Evolutionary conservation across 2,329 filamentous ascomycete genomes (phyloP).

Genomic region (Biscogniauxia marginata): DNA sequence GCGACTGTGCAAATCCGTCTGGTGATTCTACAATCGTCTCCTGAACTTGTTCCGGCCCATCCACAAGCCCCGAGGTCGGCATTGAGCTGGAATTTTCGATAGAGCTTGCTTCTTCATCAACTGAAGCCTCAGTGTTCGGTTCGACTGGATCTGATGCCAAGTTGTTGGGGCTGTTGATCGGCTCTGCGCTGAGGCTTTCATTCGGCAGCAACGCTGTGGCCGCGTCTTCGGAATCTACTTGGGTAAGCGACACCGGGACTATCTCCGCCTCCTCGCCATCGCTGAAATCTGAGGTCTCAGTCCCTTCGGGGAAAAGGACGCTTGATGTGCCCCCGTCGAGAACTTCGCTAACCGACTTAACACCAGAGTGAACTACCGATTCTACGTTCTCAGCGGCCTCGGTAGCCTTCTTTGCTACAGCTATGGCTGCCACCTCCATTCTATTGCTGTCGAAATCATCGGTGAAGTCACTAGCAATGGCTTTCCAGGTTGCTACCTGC

Average conservation of each 20-base stretch:
- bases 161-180: constrained; percentile 24
- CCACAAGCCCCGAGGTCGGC: constrained; percentile 18
- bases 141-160: constrained; percentile 13
- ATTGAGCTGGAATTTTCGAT: constrained; percentile 28
- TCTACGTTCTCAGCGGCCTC: not conserved
- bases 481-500: constrained; percentile 82
- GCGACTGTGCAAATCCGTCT: constrained; percentile 23
- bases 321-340: constrained; percentile 33
- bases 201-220: constrained; percentile 21
- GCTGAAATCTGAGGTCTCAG: constrained; percentile 19
- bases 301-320: constrained; percentile 18
- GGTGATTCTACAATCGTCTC: constrained; percentile 35
- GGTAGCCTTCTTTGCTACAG: constrained; percentile 30
- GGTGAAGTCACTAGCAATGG: constrained; percentile 68
- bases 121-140: constrained; percentile 27
- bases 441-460: constrained; percentile 75
- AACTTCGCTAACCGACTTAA: constrained; percentile 13
- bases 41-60: constrained; percentile 31
- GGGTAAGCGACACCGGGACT: constrained; percentile 22
- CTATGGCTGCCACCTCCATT: constrained; percentile 57
- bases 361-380: not conserved
- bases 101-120: constrained; percentile 28
- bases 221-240: constrained; percentile 14
- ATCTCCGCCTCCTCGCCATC: constrained; percentile 32
- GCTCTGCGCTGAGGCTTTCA: constrained; percentile 22